Evolutionary conservation across 805 yeast species (phyloP).

Genomic region (Metschnikowia chrysomelidarum): DNA sequence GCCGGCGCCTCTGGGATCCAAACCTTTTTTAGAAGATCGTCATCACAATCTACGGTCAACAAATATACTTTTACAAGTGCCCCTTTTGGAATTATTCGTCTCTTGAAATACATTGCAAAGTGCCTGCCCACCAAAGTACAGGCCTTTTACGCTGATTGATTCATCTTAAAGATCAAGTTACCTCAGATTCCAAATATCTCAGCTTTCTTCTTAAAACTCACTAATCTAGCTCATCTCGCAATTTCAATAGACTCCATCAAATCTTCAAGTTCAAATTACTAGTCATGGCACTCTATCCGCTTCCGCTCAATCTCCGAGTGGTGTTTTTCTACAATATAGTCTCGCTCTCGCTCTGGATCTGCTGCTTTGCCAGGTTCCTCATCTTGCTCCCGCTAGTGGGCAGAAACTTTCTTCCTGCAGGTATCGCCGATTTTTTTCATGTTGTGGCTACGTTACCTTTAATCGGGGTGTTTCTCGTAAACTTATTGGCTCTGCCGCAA

Average conservation of each 20-base stretch:
- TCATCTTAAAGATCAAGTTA: no score
- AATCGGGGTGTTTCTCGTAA: conserved; percentile 21
- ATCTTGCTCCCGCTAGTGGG: conserved; percentile 65
- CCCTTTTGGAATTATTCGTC: no score
- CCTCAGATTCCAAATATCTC: no score
- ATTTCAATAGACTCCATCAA: background rate
- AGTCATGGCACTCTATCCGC: conserved; percentile 37
- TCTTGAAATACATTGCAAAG: no score
- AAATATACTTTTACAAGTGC: no score
- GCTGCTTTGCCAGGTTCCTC: conserved; percentile 48
- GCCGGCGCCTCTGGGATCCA: no score
- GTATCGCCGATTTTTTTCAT: conserved; percentile 64
- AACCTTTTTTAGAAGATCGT: background rate
- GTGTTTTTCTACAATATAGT: conserved; percentile 36
- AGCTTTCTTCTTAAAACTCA: no score
- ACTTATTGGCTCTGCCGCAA: conserved; percentile 1
- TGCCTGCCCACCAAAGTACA: no score
- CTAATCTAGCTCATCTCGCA: no score
- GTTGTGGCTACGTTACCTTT: conserved; percentile 37
- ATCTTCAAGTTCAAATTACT: background rate
- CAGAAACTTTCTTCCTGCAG: conserved; percentile 62
- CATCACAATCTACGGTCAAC: no score
- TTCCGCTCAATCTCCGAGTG: conserved; percentile 29
- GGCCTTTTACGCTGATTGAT: no score
- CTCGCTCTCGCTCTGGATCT: conserved; percentile 45